These are phyloP conservation scores for Verticillium albo-atrum DNA, from an alignment of 2,329 filamentous ascomycete genomes.

Conservation along the genomic window DNA sequence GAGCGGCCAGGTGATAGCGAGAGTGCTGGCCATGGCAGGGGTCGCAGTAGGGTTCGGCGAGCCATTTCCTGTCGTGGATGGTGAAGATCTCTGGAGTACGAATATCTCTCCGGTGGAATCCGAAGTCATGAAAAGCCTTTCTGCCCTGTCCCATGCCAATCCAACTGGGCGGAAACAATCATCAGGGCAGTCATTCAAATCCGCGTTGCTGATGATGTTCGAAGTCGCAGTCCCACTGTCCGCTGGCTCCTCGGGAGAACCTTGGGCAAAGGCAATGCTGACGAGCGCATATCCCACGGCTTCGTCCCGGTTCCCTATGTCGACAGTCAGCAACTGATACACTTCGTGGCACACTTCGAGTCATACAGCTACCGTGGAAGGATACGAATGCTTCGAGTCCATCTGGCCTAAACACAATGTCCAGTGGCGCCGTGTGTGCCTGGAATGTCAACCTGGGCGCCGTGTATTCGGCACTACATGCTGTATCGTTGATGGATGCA, in stretches of 20 bases:
- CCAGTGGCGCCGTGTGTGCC: conserved; percentile 61
- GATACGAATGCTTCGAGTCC: conserved; percentile 54
- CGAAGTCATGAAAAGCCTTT: conserved; percentile 47
- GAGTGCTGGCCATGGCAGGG: neutral
- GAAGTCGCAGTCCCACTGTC: conserved; percentile 41
- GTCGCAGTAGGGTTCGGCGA: neutral
- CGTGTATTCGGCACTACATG: neutral
- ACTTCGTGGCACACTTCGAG: too few species aligned
- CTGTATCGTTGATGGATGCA: conserved; percentile 6
- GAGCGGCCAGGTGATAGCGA: neutral
- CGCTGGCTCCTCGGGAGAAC: conserved; percentile 30
- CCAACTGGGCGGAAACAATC: conserved; percentile 50
- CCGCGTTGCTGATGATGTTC: conserved; percentile 50
- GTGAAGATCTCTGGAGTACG: conserved; percentile 23
- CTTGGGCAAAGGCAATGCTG: conserved; percentile 32
- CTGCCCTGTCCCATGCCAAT: conserved; percentile 31
- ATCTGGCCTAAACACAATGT: conserved; percentile 55
- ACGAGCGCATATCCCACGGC: conserved; percentile 42
- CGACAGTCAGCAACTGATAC: neutral
- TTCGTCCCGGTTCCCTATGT: conserved; percentile 32
- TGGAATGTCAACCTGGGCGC: conserved; percentile 52
- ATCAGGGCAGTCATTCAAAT: conserved; percentile 41
- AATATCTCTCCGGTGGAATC: conserved; percentile 53
- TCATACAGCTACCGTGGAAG: conserved; percentile 60
- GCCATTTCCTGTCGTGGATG: neutral